Percentiles rank a stretch among this genome's conserved stretches.
phyloP scores from a whole-genome alignment of 371 early-diverging fungal species.

The Mortierella sp. region DNA sequence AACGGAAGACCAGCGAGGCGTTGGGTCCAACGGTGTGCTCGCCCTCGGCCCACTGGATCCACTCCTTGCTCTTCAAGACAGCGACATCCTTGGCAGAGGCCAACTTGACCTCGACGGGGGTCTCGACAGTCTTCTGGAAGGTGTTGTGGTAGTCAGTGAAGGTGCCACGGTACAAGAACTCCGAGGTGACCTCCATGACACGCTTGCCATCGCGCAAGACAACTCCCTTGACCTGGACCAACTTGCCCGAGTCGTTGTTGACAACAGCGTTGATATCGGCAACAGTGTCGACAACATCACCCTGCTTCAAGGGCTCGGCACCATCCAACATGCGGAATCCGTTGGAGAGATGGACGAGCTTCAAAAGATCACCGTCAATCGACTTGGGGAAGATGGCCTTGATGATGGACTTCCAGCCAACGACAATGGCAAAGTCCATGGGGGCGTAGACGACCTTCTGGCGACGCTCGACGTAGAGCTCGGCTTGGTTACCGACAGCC shows the following conservation, averaged over 20 bases:
- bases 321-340: conserved; percentile 91
- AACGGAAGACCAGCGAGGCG: conserved; percentile 85
- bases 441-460: conserved; percentile 81
- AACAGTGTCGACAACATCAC: conserved; percentile 87
- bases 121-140: conserved; percentile 88
- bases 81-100: conserved; percentile 86
- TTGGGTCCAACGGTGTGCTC: conserved; percentile 78
- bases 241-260: conserved; percentile 92
- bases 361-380: conserved; percentile 93
- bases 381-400: conserved; percentile 95
- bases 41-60: conserved; percentile 84
- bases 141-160: conserved; percentile 87
- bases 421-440: conserved; percentile 95
- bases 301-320: conserved; percentile 83
- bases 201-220: conserved; percentile 73
- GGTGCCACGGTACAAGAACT: conserved; percentile 94
- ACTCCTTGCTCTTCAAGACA: conserved; percentile 91
- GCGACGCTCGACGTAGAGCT: conserved; percentile 83
- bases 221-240: conserved; percentile 89
- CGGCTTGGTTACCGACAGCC: conserved; percentile 92
- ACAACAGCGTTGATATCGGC: conserved; percentile 83
- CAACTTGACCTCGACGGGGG: conserved; percentile 85
- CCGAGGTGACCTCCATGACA: conserved; percentile 82
- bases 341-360: conserved; percentile 94
- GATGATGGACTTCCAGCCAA: conserved; percentile 95